Percentiles rank a stretch among this genome's conserved stretches.
These are phyloP conservation scores for Nymphaea colorata DNA, from an alignment of 164 flowering plant genomes.

Conservation along the genomic window DNA sequence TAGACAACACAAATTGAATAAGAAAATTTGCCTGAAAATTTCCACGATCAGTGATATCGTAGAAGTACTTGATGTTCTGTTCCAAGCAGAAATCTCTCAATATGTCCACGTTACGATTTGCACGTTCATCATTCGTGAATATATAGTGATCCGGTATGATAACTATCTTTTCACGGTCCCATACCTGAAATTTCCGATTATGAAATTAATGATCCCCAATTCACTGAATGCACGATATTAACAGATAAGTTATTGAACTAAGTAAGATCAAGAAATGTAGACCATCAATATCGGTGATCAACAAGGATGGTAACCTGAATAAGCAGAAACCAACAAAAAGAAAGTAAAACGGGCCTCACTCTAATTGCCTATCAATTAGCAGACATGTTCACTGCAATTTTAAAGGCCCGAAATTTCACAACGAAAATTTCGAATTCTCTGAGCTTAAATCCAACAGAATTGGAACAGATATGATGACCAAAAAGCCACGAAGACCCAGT, in stretches of 20 bases:
- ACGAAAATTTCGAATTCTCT: too few species aligned
- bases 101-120: conserved; percentile 95
- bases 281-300: not conserved
- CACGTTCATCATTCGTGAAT: conserved; percentile 86
- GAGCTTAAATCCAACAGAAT: too few species aligned
- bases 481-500: not conserved
- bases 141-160: conserved; percentile 96
- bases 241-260: not conserved
- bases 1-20: not conserved
- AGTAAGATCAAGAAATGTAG: too few species aligned
- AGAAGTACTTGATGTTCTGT: conserved; percentile 92
- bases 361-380: not conserved
- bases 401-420: not conserved
- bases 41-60: conserved; percentile 85
- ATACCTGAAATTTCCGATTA: conserved; percentile 42
- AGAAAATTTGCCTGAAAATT: conserved; percentile 58
- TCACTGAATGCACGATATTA: not conserved
- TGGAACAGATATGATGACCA: not conserved
- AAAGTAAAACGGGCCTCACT: not conserved
- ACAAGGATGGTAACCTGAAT: not conserved
- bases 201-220: conserved; percentile 16
- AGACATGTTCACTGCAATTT: not conserved
- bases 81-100: conserved; percentile 81
- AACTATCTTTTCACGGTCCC: conserved; percentile 97
- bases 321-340: not conserved